Evolutionary conservation across 2,329 filamentous ascomycete genomes (phyloP).

Genomic region (Aspergillus jensenii): DNA sequence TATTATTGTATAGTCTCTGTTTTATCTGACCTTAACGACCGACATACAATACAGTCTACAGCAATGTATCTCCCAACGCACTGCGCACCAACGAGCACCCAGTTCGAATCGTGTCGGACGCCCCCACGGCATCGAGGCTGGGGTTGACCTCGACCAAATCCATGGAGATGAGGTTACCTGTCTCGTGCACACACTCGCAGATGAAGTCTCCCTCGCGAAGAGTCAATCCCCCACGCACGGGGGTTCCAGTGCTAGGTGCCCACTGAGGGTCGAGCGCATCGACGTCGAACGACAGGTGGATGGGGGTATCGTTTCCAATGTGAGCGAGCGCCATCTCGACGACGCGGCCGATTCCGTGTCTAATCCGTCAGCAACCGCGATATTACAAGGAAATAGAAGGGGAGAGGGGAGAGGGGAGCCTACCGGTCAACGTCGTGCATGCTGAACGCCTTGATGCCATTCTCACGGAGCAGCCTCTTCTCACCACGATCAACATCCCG

Average conservation of each 20-base stretch:
- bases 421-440: conserved; percentile 97
- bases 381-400: neutral
- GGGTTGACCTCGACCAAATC: conserved; percentile 84
- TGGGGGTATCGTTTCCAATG: conserved; percentile 90
- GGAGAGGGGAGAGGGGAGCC: neutral
- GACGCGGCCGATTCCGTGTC: conserved; percentile 89
- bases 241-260: conserved; percentile 93
- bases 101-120: conserved; percentile 81
- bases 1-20: conserved; percentile 7
- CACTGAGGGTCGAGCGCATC: conserved; percentile 95
- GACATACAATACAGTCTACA: conserved; percentile 49
- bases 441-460: conserved; percentile 92
- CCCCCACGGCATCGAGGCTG: conserved; percentile 66
- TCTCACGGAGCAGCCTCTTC: conserved; percentile 84
- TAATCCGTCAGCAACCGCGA: conserved; percentile 33
- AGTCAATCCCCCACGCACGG: conserved; percentile 88
- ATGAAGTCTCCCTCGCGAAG: conserved; percentile 96
- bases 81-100: conserved; percentile 90
- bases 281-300: conserved; percentile 96
- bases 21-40: neutral
- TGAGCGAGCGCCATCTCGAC: conserved; percentile 98
- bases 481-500: conserved; percentile 90
- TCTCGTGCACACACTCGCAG: conserved; percentile 81
- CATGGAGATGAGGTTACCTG: conserved; percentile 74
- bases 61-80: conserved; percentile 84